A percentile compares a stretch with the other conserved stretches of the same genome.
phyloP scores from a whole-genome alignment of 1,284 basidiomycete species.

The Ganoderma lucidum region DNA sequence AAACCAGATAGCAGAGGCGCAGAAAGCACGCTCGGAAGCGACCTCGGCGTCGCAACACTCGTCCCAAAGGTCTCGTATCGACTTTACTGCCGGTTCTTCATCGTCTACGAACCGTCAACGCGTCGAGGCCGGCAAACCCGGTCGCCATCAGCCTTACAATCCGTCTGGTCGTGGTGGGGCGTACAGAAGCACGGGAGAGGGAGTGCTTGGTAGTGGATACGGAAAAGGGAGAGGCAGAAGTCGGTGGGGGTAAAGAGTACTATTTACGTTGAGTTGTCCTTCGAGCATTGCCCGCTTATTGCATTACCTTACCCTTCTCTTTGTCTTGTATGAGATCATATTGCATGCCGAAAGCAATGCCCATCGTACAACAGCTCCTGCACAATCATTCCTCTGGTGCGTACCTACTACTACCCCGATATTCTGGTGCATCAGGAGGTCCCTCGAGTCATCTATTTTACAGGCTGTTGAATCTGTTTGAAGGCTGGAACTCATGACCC shows the following conservation, averaged over 20 bases:
- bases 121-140: conserved; percentile 9
- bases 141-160: conserved; percentile 29
- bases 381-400: neutral
- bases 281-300: neutral
- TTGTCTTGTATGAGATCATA: neutral
- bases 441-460: neutral
- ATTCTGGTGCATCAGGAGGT: neutral
- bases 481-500: neutral
- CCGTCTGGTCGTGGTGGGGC: conserved; percentile 13
- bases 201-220: conserved; percentile 31
- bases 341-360: neutral
- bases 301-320: neutral
- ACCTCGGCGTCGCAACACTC: conserved; percentile 55
- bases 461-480: neutral
- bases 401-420: too few species aligned
- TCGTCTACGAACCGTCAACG: conserved; percentile 21
- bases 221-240: conserved; percentile 28
- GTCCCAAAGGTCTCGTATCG: conserved; percentile 63
- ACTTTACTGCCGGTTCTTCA: conserved; percentile 49
- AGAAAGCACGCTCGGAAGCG: conserved; percentile 68
- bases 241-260: conserved; percentile 30
- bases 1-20: conserved; percentile 60
- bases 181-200: conserved; percentile 12
- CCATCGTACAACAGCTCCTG: neutral
- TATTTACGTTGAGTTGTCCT: conserved; percentile 2